Conservation (phyloP, 225 moss, liverwort and hornwort species). For the Marchantia paleacea region DNA sequence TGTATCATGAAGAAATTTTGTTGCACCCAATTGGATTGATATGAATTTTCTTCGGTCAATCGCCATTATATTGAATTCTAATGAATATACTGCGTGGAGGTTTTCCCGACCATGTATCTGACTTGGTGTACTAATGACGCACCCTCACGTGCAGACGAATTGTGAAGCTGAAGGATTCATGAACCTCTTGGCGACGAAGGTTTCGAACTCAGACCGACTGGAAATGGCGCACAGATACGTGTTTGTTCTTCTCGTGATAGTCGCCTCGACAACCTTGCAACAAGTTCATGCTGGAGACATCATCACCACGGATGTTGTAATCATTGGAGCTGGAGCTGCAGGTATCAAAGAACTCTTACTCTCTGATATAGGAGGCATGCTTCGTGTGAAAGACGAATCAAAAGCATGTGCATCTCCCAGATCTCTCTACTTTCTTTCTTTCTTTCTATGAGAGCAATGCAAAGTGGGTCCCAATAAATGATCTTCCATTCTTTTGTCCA, state of each 20-base stretch:
- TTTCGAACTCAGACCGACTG: neutral
- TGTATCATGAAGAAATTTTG: neutral
- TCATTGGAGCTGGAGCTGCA: slow-evolving; percentile 25
- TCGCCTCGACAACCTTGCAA: neutral
- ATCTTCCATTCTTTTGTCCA: neutral
- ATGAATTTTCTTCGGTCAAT: neutral
- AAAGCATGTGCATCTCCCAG: neutral
- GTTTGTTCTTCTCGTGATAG: neutral
- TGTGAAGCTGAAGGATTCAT: neutral
- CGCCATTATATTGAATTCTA: neutral
- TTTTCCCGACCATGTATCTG: neutral
- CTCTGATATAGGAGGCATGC: neutral
- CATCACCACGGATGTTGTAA: slow-evolving; percentile 15
- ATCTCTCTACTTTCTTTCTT: neutral
- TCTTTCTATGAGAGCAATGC: neutral
- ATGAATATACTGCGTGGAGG: neutral
- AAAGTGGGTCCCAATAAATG: neutral
- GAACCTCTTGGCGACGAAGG: neutral
- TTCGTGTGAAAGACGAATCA: neutral
- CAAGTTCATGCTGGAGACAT: neutral
- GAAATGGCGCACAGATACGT: neutral
- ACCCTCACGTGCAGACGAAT: neutral
- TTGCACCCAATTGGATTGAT: no score
- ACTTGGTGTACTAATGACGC: neutral
- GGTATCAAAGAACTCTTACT: neutral